Evolutionary conservation across 306 rosid species (phyloP), one percentile per base, ranked within the genome.

Genomic region (Astragalus glycyphyllos): DNA sequence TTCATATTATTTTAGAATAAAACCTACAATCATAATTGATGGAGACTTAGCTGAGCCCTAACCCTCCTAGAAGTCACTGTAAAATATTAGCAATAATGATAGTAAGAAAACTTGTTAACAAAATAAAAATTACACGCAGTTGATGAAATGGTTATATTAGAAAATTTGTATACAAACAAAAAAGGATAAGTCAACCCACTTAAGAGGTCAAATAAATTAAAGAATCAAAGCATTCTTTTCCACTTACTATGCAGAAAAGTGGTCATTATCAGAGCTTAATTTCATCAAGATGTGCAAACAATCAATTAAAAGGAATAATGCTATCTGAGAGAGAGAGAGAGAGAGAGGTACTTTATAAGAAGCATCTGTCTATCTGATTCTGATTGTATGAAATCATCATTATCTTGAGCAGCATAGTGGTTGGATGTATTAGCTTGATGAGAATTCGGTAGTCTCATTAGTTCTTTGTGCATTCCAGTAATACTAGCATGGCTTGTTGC

Each of bases 281-380:
- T 51, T 17, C 55, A 60, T 20, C 50, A 65, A 29, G 11, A 56
- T 50, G 58, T 13, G n/a, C 29, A 56, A 64, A 68, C n/a, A 13
- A 16, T 32, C 46, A 32, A 41, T 1, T 77, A 6, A 42, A 57
- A 70, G 10, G 51, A 16, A 47, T 23, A 58, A 26, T 10, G 32
- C 26, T 59, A 41, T 40, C 49, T 49, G 54, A 29, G 65, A 62
- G 38, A 58, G 49, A 58, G 46, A 53, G 53, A 42, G 47, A 32
- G 26, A 62, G 38, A 26, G 17, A 49, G 9, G 10, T 86, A 91
- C 97, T 75, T 95, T 63, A 91, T 95, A 62, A 91, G 96, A 76
- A 95, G 99, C 84, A 82, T 68, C 74, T 91, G 97, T 67, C 92
- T 83, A 79, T 95, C 97, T 35, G 97, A 95, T 79, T 91, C 99